Evolutionary conservation across 1,139 yeast genomes (phyloP), one percentile per base, ranked within the genome.

Genomic region (Oligophagozyma castellii): DNA sequence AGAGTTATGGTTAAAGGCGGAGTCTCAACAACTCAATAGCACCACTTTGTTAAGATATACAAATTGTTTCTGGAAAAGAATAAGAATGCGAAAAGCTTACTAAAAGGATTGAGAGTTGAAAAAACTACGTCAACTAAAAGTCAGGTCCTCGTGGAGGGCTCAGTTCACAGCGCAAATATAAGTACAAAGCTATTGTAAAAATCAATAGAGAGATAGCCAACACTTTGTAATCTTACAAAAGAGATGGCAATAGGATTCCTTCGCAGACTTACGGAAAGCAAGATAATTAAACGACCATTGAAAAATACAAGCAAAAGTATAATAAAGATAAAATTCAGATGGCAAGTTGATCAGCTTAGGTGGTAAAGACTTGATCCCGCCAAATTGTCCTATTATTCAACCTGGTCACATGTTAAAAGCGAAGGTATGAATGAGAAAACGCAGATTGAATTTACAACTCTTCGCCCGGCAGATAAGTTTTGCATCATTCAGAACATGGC

Each of bases 371-470:
- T 26, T 32, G n/a, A 38, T 38, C n/a, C 44, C 44, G 13, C 34
- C 42, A 12, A 43, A 41, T 33, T 38, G 43, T 34, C 30, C 37
- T 23, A 37, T 34, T 12, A 41, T 41, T 16, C 37, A 38, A 13
- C 43, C 43, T 21, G 43, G 45, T 23, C 44, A 41, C 27, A 41
- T 38, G 29, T 29, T 39, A 13, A 41, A 38, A 33, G 44, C 43
- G 20, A 22, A 19, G 19, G 21, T 39, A 18, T 24, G 26, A 11
- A 39, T 24, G 42, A 33, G 18, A 32, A 29, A 11, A 25, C 38
- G 14, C 29, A 34, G 21, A 39, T 39, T 23, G 35, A 39, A 16
- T 41, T 39, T 24, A 35, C 43, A 19, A 43, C 45, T 10, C 27
- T 38, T 15, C 35, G 45, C 32, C 43, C 44, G 19, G 26, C n/a